Evolutionary conservation across 1,284 basidiomycete species (phyloP), one percentile per base, ranked within the genome.

Genomic region (Leccinum fallax): DNA sequence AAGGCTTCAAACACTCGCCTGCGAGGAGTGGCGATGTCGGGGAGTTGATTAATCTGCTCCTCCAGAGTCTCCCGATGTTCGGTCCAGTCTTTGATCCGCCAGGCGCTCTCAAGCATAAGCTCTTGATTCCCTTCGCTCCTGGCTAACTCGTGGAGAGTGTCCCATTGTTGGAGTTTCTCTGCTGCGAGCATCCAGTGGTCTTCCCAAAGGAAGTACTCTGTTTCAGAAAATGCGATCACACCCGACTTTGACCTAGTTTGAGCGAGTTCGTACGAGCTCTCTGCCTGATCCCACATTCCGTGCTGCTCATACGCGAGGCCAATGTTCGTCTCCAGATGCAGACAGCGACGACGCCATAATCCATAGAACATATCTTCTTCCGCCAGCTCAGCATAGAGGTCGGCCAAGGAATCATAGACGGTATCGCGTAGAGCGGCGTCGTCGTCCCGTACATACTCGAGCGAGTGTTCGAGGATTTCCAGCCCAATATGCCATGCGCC

Each of bases 331-430:
- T 99, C 97, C 8, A 85, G 79, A 69, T 95, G 95, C 40, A 95
- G 83, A 64, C 89, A 92, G 24, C 97, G 90, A 59, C 93, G 87
- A 34, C 97, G 87, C 90, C 97, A 99, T 28, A 98, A 79, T 5
- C 97, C 97, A 75, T 99, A 97, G 77, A 98, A 98, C 79, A 98
- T 86, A 76, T 99, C 98, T 65, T 98, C 96, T 78, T 99, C 97
- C 16, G 89, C 89, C 46, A 99, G 80, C 74, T 99, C 97, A 2
- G 96, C 95, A 69, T 98, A 99, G 2, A 98, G 83, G 73, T 99
- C 97, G 15, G 95, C 92, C 16, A 99, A 83, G 0, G 97, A 94
- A 73, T 97, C 96, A 64, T 90, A 90, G 53, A 94, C 89, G 51
- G 88, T 90, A 65, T 99, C 95, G 28, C 93, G 89, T 46, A 95